A percentile compares a stretch with the other conserved stretches of the same genome.
Evolutionary conservation across 768 basidiomycete genomes (phyloP).

Genomic region (Boletus rubescentipes): DNA sequence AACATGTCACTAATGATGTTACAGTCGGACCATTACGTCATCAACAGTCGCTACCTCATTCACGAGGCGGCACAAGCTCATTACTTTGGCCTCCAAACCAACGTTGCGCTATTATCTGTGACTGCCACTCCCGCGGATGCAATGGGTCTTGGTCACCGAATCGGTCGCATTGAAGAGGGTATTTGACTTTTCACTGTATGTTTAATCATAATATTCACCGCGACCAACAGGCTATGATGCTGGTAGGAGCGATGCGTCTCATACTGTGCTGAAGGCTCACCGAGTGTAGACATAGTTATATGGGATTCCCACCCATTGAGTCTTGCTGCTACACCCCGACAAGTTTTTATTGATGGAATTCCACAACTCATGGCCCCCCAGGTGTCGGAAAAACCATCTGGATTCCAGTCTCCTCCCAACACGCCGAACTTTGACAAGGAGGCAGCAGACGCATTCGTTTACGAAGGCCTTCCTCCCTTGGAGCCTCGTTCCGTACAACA

Average conservation of each 20-base stretch:
- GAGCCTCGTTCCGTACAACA: conserved; percentile 35
- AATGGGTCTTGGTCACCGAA: conserved; percentile 71
- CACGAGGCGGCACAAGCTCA: conserved; percentile 73
- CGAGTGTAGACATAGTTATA: conserved; percentile 57
- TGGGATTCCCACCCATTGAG: conserved; percentile 77
- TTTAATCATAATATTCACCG: background rate
- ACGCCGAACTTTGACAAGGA: conserved; percentile 75
- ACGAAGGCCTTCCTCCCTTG: conserved; percentile 78
- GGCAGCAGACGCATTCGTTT: conserved; percentile 54
- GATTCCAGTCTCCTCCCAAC: conserved; percentile 47
- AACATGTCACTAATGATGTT: background rate
- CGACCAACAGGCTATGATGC: conserved; percentile 43
- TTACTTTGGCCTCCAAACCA: conserved; percentile 59
- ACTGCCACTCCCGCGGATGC: conserved; percentile 65
- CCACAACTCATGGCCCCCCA: conserved; percentile 57
- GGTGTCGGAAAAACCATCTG: conserved; percentile 37
- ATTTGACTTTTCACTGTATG: background rate
- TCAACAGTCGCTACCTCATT: conserved; percentile 66
- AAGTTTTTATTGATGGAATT: conserved; percentile 86
- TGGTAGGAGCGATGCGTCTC: conserved; percentile 24
- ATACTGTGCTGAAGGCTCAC: background rate
- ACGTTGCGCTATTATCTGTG: conserved; percentile 61
- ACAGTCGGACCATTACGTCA: conserved; percentile 57
- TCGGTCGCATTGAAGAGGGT: conserved; percentile 61
- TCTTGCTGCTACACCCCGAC: conserved; percentile 69